Evolutionary conservation across 768 basidiomycete genomes (phyloP).

Genomic region (Collybia sp.): DNA sequence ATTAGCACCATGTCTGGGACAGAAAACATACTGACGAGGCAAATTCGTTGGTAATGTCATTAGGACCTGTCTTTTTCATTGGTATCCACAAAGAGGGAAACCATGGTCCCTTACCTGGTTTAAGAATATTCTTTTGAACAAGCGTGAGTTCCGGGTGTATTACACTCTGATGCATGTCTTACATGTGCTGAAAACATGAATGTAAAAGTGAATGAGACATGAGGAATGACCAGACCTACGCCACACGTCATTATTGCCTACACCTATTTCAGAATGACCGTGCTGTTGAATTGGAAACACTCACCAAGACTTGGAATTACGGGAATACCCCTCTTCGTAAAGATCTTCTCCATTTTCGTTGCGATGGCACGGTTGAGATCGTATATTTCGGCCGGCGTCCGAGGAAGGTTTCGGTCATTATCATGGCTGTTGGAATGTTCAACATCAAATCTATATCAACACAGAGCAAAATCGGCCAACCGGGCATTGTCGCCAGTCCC

Average conservation of each 20-base stretch:
- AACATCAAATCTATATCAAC: not conserved
- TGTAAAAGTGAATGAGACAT: slow-evolving; percentile 5
- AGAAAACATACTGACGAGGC: slow-evolving; percentile 44
- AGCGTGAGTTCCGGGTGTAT: slow-evolving; percentile 7
- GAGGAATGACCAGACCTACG: slow-evolving; percentile 40
- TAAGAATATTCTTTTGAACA: slow-evolving; percentile 53
- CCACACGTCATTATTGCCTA: slow-evolving; percentile 92
- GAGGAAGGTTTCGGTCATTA: slow-evolving; percentile 75
- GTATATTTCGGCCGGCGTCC: slow-evolving; percentile 78
- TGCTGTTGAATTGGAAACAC: slow-evolving; percentile 6
- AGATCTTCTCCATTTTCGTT: slow-evolving; percentile 67
- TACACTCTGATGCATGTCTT: slow-evolving; percentile 14
- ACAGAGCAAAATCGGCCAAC: slow-evolving; percentile 22
- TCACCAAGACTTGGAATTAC: slow-evolving; percentile 78
- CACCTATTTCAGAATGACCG: not conserved
- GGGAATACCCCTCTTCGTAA: slow-evolving; percentile 64
- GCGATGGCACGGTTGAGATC: slow-evolving; percentile 66
- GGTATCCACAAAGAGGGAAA: too few relatives aligned
- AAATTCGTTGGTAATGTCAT: slow-evolving; percentile 64
- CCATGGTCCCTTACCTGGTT: slow-evolving; percentile 38
- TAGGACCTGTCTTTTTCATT: slow-evolving; percentile 43
- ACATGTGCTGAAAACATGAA: slow-evolving; percentile 48
- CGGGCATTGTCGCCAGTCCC: slow-evolving; percentile 80
- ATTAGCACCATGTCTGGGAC: slow-evolving; percentile 7
- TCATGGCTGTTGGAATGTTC: slow-evolving; percentile 55